Evolutionary conservation across 2,329 filamentous ascomycete genomes (phyloP).

Genomic region (Teratosphaeria pseudoeucalypti): DNA sequence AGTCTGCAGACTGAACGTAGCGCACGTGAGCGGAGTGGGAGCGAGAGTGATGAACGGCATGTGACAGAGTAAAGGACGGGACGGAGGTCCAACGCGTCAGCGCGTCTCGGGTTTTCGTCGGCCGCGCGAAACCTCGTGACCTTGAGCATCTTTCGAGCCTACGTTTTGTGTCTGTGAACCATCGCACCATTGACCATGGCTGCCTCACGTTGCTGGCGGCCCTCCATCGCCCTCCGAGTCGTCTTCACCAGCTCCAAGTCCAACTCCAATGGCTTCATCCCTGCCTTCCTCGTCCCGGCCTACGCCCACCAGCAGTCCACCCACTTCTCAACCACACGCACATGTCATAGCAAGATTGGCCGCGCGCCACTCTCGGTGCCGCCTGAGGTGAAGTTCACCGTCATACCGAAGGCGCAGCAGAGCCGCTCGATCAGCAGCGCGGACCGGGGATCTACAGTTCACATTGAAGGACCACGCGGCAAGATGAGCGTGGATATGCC

Average conservation of each 20-base stretch:
- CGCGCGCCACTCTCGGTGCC: constrained; percentile 70
- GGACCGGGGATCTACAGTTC: constrained; percentile 56
- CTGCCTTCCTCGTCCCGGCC: constrained; percentile 62
- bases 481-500: constrained; percentile 71
- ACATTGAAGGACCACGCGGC: constrained; percentile 72
- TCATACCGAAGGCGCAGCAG: constrained; percentile 49
- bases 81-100: not conserved
- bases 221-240: constrained; percentile 13
- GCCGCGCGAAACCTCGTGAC: constrained; percentile 5
- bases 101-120: not conserved
- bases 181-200: constrained; percentile 10
- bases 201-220: constrained; percentile 13
- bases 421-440: constrained; percentile 51
- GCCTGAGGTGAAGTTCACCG: constrained; percentile 65
- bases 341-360: constrained; percentile 71
- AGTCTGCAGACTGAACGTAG: not conserved
- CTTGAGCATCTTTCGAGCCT: not conserved
- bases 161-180: not conserved
- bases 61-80: not conserved
- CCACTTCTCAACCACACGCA: constrained; percentile 63
- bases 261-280: constrained; percentile 33
- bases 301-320: constrained; percentile 40
- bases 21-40: not conserved
- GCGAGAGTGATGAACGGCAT: not conserved
- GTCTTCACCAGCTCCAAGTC: constrained; percentile 5